Evolutionary conservation across 148 eudicot species (phyloP).

Genomic region (Rhododendron ovatum): DNA sequence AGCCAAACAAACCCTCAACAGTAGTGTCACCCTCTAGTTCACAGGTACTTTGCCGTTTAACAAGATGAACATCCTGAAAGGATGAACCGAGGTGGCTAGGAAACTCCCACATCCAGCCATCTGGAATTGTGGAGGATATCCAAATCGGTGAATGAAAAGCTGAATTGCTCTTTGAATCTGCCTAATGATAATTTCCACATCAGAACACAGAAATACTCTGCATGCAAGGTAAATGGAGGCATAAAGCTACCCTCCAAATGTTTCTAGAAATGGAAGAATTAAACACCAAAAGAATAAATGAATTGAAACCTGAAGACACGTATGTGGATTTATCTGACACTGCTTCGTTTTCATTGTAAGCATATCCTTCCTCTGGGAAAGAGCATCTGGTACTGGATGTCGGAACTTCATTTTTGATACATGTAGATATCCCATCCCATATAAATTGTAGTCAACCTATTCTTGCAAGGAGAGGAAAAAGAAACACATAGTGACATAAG

Average conservation of each 20-base stretch:
- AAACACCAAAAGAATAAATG: background rate
- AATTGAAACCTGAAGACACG: slow-evolving; percentile 54
- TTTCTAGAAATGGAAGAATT: background rate
- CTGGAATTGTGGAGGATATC: slow-evolving; percentile 68
- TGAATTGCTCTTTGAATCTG: slow-evolving; percentile 39
- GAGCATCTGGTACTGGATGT: slow-evolving; percentile 57
- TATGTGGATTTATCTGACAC: slow-evolving; percentile 15
- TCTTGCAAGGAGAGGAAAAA: background rate
- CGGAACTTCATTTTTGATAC: slow-evolving; percentile 83
- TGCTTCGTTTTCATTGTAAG: slow-evolving; percentile 6
- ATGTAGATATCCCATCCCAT: slow-evolving; percentile 97
- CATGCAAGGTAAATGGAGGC: background rate
- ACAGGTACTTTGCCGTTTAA: slow-evolving; percentile 73
- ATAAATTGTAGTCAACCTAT: slow-evolving; percentile 78
- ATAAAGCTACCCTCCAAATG: background rate
- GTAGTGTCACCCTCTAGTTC: slow-evolving; percentile 88
- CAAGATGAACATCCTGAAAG: slow-evolving; percentile 19
- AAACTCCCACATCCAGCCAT: slow-evolving; percentile 71
- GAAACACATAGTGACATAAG: background rate
- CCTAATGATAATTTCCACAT: slow-evolving; percentile 39
- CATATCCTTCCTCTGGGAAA: slow-evolving; percentile 19
- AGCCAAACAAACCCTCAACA: slow-evolving; percentile 55
- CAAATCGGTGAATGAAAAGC: slow-evolving; percentile 41
- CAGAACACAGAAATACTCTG: background rate
- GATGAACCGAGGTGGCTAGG: slow-evolving; percentile 41